A percentile compares a stretch with the other conserved stretches of the same genome.
phyloP scores from a whole-genome alignment of 768 basidiomycete species.

The Baorangia bicolor region DNA sequence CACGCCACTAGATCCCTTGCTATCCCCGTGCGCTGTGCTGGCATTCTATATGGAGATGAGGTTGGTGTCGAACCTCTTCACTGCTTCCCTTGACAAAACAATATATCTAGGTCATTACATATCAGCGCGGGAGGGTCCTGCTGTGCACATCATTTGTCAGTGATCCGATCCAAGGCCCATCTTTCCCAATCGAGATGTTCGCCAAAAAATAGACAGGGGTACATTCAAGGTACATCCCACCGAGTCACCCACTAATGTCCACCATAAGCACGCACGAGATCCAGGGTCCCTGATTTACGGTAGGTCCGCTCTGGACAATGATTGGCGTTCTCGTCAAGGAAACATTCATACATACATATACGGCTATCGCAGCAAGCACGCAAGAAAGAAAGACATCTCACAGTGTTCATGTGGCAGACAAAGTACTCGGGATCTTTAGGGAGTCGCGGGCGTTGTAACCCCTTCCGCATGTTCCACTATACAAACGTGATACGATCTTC shows the following conservation, averaged over 20 bases:
- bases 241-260: slow-evolving; percentile 10
- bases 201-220: neutral
- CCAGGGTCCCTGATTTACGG: neutral
- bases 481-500: slow-evolving; percentile 6
- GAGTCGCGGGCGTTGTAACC: neutral
- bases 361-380: neutral
- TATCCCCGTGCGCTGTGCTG: neutral
- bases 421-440: neutral
- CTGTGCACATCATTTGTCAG: neutral
- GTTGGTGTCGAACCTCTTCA: neutral
- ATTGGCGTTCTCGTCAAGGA: slow-evolving; percentile 6
- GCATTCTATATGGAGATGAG: neutral
- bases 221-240: neutral
- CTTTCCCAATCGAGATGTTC: slow-evolving; percentile 1
- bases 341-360: neutral
- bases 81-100: neutral
- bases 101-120: neutral
- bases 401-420: neutral
- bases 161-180: neutral
- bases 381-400: neutral
- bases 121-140: neutral
- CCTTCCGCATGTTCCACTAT: slow-evolving; percentile 5
- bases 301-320: neutral
- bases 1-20: neutral
- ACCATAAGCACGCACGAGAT: neutral